Conservation (phyloP, 129 eudicot genomes). For the Artemisia argyi region DNA sequence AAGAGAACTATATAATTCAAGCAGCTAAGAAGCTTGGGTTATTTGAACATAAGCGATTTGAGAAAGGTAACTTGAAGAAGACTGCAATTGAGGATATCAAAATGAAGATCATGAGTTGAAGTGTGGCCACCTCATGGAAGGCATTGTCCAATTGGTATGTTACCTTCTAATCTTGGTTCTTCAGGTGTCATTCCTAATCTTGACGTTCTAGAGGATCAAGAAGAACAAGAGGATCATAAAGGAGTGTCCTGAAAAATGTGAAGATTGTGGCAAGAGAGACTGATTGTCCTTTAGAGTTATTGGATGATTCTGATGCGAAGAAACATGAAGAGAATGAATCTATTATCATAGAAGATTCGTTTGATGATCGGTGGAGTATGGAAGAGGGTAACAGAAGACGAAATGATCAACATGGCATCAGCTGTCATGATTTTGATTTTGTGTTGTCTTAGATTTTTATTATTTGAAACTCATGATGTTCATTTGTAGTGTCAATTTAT, state of each 20-base stretch:
- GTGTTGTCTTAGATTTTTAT: neutral
- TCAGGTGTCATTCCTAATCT: conserved; percentile 68
- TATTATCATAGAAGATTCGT: conserved; percentile 16
- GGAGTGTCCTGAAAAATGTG: conserved; percentile 16
- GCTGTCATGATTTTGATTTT: conserved; percentile 48
- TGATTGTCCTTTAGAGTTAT: conserved; percentile 30
- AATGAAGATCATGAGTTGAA: conserved; percentile 41
- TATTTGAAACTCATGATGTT: too few species aligned
- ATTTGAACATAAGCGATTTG: conserved; percentile 31
- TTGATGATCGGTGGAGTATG: conserved; percentile 68
- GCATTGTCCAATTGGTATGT: conserved; percentile 85
- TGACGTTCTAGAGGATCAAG: conserved; percentile 27
- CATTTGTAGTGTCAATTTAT: neutral
- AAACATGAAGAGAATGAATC: conserved; percentile 35
- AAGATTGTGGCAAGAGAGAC: conserved; percentile 55
- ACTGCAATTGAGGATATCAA: neutral
- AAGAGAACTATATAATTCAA: conserved; percentile 48
- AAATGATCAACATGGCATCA: conserved; percentile 49
- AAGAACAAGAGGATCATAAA: conserved; percentile 16
- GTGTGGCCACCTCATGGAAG: conserved; percentile 61
- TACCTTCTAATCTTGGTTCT: conserved; percentile 58
- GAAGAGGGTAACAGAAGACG: conserved; percentile 54
- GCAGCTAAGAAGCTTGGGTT: conserved; percentile 52
- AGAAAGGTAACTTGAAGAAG: conserved; percentile 21
- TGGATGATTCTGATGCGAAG: conserved; percentile 40